phyloP scores from a whole-genome alignment of 495 filamentous ascomycete species.

The Penicillium cinerascens region DNA sequence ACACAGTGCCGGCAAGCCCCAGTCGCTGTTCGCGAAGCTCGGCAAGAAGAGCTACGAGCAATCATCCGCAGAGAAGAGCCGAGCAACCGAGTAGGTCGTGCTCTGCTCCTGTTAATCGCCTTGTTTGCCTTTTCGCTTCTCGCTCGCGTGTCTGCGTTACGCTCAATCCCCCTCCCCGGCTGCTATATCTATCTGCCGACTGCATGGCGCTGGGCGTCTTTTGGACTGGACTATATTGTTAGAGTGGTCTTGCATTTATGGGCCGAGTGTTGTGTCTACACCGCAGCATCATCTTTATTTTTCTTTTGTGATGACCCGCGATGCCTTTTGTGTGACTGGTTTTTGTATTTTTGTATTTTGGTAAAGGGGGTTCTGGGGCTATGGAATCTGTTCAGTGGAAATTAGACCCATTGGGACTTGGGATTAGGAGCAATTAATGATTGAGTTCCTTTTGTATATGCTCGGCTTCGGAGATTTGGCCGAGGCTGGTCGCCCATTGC shows the following conservation, averaged over 20 bases:
- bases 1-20: constrained; percentile 44
- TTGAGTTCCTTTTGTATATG: not conserved
- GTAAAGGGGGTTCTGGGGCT: constrained; percentile 4
- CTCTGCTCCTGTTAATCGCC: not conserved
- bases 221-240: not conserved
- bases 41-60: constrained; percentile 51
- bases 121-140: not conserved
- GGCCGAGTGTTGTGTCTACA: not conserved
- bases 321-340: constrained; percentile 22
- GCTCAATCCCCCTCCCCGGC: not conserved
- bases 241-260: constrained; percentile 3
- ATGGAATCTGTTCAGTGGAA: constrained; percentile 4
- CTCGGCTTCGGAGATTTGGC: constrained; percentile 14
- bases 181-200: not conserved
- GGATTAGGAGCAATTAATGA: constrained; percentile 12
- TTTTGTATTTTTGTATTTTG: constrained; percentile 25
- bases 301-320: constrained; percentile 25
- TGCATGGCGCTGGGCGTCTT: constrained; percentile 4
- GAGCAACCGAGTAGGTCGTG: constrained; percentile 13
- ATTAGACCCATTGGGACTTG: constrained; percentile 13
- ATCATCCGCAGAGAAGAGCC: constrained; percentile 26
- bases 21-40: constrained; percentile 48
- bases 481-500: constrained; percentile 4
- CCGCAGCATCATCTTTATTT: constrained; percentile 1
- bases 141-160: not conserved